Base-by-base conservation (phyloP, 148 eudicot species). In the Vaccinium macrocarpon region DNA sequence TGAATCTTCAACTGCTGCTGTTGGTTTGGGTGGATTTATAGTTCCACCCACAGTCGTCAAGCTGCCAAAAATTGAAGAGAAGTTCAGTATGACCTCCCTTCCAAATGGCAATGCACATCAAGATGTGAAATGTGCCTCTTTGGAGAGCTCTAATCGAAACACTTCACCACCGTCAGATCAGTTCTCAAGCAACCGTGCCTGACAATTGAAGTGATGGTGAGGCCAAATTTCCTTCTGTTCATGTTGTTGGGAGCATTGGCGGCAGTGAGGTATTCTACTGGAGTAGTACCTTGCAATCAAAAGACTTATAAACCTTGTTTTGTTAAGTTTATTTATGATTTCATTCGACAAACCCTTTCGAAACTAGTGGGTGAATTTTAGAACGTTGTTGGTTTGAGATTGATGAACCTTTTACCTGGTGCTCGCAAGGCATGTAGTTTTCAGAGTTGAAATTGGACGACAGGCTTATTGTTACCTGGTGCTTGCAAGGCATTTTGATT, bases 1-100 rank as follows among this genome's bases (percentile, higher is more conserved):
- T 35, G 38, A 82, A 48, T 49, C 74, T n/a, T 48, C 81, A 76
- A 42, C 46, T 1, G 73, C 81, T 76, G 12, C 80, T 74, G 71
- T 32, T n/a, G 56, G 59, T 32, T 21, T 29, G 29, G 80, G 50
- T 14, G 42, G 16, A n/a, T 23, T 12, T 53, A 32, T 18, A n/a
- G 55, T 42, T 46, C 32, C 1, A 14, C 50, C 52, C 32, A 49
- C 52, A 32, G 2, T 9, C 21, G 15, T 25, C 38, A 12, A 55
- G 27, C 15, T 13, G 3, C 18, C 35, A 14, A 8, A 21, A 50
- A 56, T 82, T 32, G 84, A 71, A 52, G 61, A 82, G 71, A 38
- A n/a, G 8, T 42, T 16, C 32, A 14, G 38, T 75, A 80, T 9
- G 55, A 83, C 71, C 6, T 50, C 78, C 38, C 8, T 29, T 68